Evolutionary conservation across 495 filamentous ascomycete species (phyloP), one percentile per base, ranked within the genome.

Genomic region (Penicillium odoratum): DNA sequence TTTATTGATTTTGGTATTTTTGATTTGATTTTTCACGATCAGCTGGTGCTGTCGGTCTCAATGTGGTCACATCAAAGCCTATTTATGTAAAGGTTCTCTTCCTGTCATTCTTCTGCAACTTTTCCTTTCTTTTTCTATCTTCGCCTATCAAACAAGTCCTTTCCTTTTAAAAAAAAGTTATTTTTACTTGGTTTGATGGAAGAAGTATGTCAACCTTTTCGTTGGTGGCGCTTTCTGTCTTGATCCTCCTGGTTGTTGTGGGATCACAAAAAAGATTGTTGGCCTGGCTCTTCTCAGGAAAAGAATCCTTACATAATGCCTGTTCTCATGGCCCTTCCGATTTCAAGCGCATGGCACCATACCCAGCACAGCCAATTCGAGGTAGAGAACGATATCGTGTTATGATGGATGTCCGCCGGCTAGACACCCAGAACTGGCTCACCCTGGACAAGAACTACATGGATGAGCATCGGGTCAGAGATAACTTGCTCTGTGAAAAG

Each of bases 321-420:
- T 43, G 21, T 30, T 54, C 21, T 26, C 15, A 57, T 55, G 26
- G 51, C 26, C 48, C 60, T 48, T 66, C 67, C 11, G 74, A 78
- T 58, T 55, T 74, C 46, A 77, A 75, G 43, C 63, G 63, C 47
- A 68, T 73, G 63, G 63, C 71, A 28, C 74, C 76, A 7, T 78
- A 77, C 59, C 76, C 76, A 40, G 71, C 74, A 26, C 71, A 75
- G 49, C 75, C 77, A 30, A 79, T 79, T 61, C 70, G 66, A 46
- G 77, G 75, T n/a, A 61, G 73, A 48, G 72, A 74, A 34, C 64
- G 73, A 59, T 80, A 78, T 56, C 68, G 74, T 28, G 73, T 83
- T 52, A 78, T 79, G 61, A 83, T 84, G 82, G 82, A 83, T 38
- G 71, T 85, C 18, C 75, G 75, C 55, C 79, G 74, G 57, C 65